Base-by-base conservation (phyloP, 1,284 basidiomycete species). In the Sutorius eximius region DNA sequence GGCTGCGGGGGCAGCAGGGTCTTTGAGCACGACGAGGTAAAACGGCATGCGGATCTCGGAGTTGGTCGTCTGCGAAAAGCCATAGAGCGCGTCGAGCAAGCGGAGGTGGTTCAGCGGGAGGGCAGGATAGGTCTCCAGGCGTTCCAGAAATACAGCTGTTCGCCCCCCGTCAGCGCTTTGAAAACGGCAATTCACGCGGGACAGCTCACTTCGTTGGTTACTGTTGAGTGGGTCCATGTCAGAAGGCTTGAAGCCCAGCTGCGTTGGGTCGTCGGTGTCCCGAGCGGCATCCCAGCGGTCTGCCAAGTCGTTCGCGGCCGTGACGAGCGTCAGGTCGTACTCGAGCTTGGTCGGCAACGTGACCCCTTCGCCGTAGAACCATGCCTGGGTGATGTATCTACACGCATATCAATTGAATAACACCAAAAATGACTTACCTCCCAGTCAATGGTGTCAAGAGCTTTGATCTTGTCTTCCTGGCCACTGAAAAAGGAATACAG, bases 331-430 rank as follows among this genome's bases (percentile, higher is more conserved):
- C 38, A 83, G 78, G 67, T 98, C 93, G 65, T 96, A 98, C 60
- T 88, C 77, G 73, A 93, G 80, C 66, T 89, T n/a, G 3, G 88
- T 89, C 0, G 92, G 93, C 13, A 97, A 80, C 54, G 84, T 76
- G 5, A 78, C 61, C 3, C 95, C 94, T 70, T 91, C 86, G 29
- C 94, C 95, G 64, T 92, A 84, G 47, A 97, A 78, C 95, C 95
- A 98, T 43, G 81, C 87, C 82, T 93, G 57, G 5, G 22, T 15
- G 11, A 43, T 27, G 9, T 16, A 55, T 46, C 49, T 53, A 55
- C 6, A 3, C 2, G 37, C 34, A 41, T 3, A 40, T 7, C 13
- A 29, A 36, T 38, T 18, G 3, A 11, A 33, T 16, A 20, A 27
- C 16, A 20, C 11, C 8, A 6, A 44, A 44, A 52, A 30, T 27